phyloP scores from a whole-genome alignment of 805 yeast genomes.

The Candida tammaniensis region DNA sequence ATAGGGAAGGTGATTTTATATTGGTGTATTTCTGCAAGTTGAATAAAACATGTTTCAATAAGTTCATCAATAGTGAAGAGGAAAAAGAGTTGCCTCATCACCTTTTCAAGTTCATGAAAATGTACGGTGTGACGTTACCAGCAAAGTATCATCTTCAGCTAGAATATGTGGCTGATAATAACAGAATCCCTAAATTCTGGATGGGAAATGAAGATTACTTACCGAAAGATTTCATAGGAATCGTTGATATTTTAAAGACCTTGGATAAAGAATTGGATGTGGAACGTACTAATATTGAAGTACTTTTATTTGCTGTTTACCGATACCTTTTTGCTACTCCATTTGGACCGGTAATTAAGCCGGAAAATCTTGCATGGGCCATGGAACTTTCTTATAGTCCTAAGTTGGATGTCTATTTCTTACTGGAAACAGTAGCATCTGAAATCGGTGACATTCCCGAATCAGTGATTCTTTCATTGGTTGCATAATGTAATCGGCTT shows the following conservation, averaged over 20 bases:
- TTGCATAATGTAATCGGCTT: too few relatives aligned
- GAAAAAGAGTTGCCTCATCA: not conserved
- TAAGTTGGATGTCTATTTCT: conserved; percentile 3
- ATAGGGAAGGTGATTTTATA: conserved; percentile 1
- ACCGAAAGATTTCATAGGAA: not conserved
- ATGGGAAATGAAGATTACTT: conserved; percentile 1
- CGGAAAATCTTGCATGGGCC: too few relatives aligned
- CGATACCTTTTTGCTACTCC: conserved; percentile 4
- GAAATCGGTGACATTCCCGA: not conserved
- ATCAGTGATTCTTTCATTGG: not conserved
- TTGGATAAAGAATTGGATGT: not conserved
- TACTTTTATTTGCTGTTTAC: not conserved
- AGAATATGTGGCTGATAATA: not conserved
- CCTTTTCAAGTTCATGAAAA: not conserved
- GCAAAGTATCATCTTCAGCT: not conserved
- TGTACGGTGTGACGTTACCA: conserved; percentile 1
- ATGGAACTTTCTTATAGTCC: too few relatives aligned
- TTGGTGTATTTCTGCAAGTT: conserved; percentile 1
- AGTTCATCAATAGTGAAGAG: not conserved
- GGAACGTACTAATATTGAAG: conserved; percentile 1
- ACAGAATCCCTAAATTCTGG: conserved; percentile 1
- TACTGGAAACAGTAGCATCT: not conserved
- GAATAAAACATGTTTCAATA: not conserved
- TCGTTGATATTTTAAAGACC: not conserved
- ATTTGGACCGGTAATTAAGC: conserved; percentile 3